Conservation (phyloP, 1,139 yeast species). For the Zygosaccharomyces pseudobailii region DNA sequence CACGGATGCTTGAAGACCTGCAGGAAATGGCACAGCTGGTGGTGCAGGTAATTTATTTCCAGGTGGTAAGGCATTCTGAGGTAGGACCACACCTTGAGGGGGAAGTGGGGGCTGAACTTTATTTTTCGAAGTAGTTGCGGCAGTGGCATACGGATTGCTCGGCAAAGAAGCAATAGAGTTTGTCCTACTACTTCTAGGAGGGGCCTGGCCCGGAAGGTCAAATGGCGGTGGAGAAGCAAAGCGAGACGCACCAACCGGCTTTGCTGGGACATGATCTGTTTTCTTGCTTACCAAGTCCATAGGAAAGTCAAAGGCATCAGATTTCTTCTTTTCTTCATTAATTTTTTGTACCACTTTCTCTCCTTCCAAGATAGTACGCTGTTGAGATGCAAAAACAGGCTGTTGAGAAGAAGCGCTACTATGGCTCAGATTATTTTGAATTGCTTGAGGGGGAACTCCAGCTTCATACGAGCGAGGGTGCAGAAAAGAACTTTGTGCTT, state of each 20-base stretch:
- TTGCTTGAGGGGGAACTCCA: slow-evolving; percentile 1
- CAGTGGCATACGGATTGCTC: slow-evolving; percentile 10
- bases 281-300: slow-evolving; percentile 43
- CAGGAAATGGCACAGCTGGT: slow-evolving; percentile 6
- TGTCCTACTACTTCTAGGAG: slow-evolving; percentile 2
- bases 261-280: slow-evolving; percentile 38
- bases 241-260: slow-evolving; percentile 30
- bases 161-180: slow-evolving; percentile 7
- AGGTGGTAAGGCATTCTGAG: slow-evolving; percentile 5
- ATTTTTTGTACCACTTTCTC: slow-evolving; percentile 36
- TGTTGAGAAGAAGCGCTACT: slow-evolving; percentile 17
- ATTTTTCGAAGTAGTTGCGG: slow-evolving; percentile 4
- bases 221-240: slow-evolving; percentile 6
- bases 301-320: slow-evolving; percentile 81
- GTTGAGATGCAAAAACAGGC: slow-evolving; percentile 3
- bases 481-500: background rate
- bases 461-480: background rate
- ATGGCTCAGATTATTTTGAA: background rate
- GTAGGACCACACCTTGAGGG: slow-evolving; percentile 10
- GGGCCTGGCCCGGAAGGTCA: slow-evolving; percentile 5
- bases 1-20: slow-evolving; percentile 3
- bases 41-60: slow-evolving; percentile 1
- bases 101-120: slow-evolving; percentile 13
- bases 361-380: slow-evolving; percentile 1
- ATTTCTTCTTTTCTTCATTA: slow-evolving; percentile 49